Percentiles rank a stretch among this genome's conserved stretches.
phyloP scores from a whole-genome alignment of 306 rosid genomes.

The Vigna angularis region DNA sequence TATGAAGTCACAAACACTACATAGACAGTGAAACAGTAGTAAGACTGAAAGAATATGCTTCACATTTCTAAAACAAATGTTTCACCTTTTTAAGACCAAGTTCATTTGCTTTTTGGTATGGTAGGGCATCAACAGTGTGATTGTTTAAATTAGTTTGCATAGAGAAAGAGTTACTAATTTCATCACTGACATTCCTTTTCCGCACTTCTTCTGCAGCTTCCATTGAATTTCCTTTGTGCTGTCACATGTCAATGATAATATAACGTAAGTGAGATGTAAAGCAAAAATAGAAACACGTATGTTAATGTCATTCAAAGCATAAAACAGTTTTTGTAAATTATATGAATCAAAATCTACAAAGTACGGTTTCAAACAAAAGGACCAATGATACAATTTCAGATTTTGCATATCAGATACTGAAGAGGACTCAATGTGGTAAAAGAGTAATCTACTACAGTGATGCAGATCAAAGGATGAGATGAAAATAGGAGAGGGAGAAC shows the following conservation, averaged over 20 bases:
- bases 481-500: neutral
- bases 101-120: constrained; percentile 46
- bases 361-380: neutral
- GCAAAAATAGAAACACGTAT: constrained; percentile 5
- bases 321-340: neutral
- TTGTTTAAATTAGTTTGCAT: constrained; percentile 34
- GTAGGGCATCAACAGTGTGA: constrained; percentile 38
- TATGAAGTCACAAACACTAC: constrained; percentile 26
- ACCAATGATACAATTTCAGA: constrained; percentile 10
- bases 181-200: constrained; percentile 45
- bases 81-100: constrained; percentile 42
- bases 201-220: constrained; percentile 50
- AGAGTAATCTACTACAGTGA: neutral
- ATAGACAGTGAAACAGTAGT: constrained; percentile 41
- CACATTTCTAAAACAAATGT: constrained; percentile 45
- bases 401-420: neutral
- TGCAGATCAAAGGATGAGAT: neutral
- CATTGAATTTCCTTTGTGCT: constrained; percentile 52
- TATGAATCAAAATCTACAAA: constrained; percentile 32
- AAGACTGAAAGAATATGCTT: constrained; percentile 11
- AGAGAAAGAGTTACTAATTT: constrained; percentile 39
- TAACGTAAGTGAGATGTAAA: constrained; percentile 12
- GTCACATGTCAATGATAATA: constrained; percentile 12
- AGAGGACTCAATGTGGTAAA: neutral
- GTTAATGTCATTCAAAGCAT: neutral